Conservation (phyloP, 192 early-diverging fungal species). For the Phlyctochytrium bullatum region DNA sequence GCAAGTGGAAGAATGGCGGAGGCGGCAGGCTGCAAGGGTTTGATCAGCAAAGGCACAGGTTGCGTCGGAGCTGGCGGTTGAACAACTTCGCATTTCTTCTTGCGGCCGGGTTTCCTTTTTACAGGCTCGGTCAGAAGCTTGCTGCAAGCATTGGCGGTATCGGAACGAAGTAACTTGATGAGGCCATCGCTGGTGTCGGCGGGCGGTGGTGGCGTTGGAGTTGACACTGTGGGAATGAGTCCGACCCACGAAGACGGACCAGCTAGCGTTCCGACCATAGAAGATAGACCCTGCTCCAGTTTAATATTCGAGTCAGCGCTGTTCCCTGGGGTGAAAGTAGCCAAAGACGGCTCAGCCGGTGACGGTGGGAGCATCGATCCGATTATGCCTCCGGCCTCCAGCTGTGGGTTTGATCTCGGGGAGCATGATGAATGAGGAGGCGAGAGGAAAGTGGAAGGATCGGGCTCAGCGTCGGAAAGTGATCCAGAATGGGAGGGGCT, state of each 20-base stretch:
- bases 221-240: not conserved
- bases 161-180: constrained; percentile 11
- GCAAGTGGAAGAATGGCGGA: constrained; percentile 32
- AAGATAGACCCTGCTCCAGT: no score
- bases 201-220: not conserved
- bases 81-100: constrained; percentile 12
- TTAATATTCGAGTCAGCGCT: no score
- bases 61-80: no score
- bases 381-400: not conserved
- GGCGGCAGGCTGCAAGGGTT: constrained; percentile 9
- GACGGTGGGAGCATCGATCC: constrained; percentile 1
- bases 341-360: not conserved
- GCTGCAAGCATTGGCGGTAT: constrained; percentile 10
- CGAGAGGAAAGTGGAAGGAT: not conserved
- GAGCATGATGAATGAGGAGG: not conserved
- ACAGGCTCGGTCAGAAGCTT: constrained; percentile 23
- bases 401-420: not conserved
- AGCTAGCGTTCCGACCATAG: no score
- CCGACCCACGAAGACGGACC: no score
- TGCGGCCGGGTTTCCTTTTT: constrained; percentile 28
- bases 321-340: no score
- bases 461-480: no score
- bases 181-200: not conserved
- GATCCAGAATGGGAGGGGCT: no score
- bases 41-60: not conserved